Evolutionary conservation across 331 rosid species (phyloP), one percentile per base, ranked within the genome.

Genomic region (Telfairia occidentalis): DNA sequence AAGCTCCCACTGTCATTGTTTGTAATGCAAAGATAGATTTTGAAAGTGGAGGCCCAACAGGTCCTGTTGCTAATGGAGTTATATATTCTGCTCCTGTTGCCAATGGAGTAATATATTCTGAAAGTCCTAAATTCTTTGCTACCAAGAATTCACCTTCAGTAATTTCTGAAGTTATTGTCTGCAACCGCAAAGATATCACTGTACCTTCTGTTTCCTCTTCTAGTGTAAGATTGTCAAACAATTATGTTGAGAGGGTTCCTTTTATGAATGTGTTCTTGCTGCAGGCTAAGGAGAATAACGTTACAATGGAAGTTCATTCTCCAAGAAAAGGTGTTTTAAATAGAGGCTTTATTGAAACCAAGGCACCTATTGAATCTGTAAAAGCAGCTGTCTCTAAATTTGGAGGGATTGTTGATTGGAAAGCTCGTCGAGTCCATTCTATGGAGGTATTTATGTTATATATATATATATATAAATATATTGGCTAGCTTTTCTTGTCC

Each of bases 391-490:
- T 95, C 66, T 90, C 99, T 73, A 95, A 92, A 80, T 92, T 89
- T 87, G 99, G 99, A 77, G 97, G 97, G 70, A 95, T 92, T 84
- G 96, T 90, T 74, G 97, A 92, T 81, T 95, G 99, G 99, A 95
- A 95, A 85, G 96, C 97, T 73, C 99, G 90, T 77, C 90, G 85
- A 84, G 26, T 70, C 40, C 94, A 90, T 80, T 87, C 94, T 45
- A 92, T 90, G 76, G 96, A 90, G 99, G 99, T 89, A 86, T 66
- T 43, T 65, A 63, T 77, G 48, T 15, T 35, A 5, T 32, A 2
- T 19, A 5, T 40, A n/a, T n/a, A n/a, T n/a, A n/a, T n/a, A n/a
- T n/a, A n/a, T n/a, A n/a, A n/a, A n/a, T n/a, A n/a, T 18, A 28
- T 35, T 42, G 24, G 57, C 76, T 71, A 71, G 7, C 38, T 28